Evolutionary conservation across 1,284 basidiomycete genomes (phyloP).

Genomic region (Marasmius fiardii): DNA sequence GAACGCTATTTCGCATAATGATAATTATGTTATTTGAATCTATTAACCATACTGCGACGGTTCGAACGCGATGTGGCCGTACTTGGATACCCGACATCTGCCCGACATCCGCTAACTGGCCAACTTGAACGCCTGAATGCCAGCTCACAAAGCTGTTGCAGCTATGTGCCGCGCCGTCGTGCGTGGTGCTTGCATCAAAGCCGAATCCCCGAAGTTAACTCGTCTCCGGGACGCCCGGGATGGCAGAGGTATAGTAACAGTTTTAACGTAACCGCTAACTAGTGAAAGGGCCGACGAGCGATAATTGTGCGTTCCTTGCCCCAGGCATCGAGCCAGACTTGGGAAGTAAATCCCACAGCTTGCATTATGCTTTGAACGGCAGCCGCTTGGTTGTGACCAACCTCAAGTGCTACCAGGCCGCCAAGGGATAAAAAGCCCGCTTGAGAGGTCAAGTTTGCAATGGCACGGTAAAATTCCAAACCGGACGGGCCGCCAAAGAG

Average conservation of each 20-base stretch:
- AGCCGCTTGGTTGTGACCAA: conserved; percentile 71
- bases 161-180: no score
- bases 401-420: conserved; percentile 73
- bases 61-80: no score
- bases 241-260: no score
- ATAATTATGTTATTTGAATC: no score
- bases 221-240: neutral
- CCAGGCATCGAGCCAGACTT: conserved; percentile 80
- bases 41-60: no score
- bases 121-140: no score
- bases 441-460: conserved; percentile 54
- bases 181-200: no score
- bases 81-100: no score
- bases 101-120: no score
- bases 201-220: conserved; percentile 4
- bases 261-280: no score
- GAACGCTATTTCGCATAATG: no score
- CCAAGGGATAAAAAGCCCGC: conserved; percentile 42
- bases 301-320: conserved; percentile 64
- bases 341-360: conserved; percentile 37
- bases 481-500: conserved; percentile 78
- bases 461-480: conserved; percentile 75
- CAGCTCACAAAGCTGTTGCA: no score
- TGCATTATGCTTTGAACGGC: conserved; percentile 60
- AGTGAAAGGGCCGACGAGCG: conserved; percentile 28